These are phyloP conservation scores for Kickxella alabastrina DNA, from an alignment of 192 early-diverging fungal genomes.

Conservation along the genomic window DNA sequence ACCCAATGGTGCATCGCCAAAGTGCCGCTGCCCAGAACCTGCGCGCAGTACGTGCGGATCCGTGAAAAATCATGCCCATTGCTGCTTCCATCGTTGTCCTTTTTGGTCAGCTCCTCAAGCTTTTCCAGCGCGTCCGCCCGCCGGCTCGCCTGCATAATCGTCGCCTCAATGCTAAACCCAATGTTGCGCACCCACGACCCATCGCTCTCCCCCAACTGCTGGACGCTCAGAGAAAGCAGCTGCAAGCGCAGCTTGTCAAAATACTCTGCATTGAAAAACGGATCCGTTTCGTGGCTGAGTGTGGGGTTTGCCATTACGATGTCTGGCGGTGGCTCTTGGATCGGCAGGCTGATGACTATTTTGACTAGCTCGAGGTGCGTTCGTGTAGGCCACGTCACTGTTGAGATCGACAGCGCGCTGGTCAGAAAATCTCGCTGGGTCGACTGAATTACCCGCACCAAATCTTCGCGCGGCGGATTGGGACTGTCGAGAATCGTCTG, in stretches of 20 bases:
- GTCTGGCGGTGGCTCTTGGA: slow-evolving; percentile 19
- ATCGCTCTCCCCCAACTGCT: slow-evolving; percentile 23
- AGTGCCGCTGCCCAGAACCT: slow-evolving; percentile 31
- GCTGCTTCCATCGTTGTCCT: neutral
- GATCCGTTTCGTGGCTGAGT: slow-evolving; percentile 30
- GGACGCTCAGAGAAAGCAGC: slow-evolving; percentile 18
- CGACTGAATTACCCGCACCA: slow-evolving; percentile 35
- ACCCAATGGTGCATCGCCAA: slow-evolving; percentile 27
- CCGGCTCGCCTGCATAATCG: slow-evolving; percentile 36
- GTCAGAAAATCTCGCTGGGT: slow-evolving; percentile 41
- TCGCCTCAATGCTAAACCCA: slow-evolving; percentile 48
- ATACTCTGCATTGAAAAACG: slow-evolving; percentile 40
- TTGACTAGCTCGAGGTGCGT: slow-evolving; percentile 52
- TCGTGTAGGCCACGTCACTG: slow-evolving; percentile 36
- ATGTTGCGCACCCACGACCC: slow-evolving; percentile 44
- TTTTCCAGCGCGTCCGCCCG: slow-evolving; percentile 34
- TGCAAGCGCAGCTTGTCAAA: slow-evolving; percentile 35
- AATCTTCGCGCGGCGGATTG: slow-evolving; percentile 32
- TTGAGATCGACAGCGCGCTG: slow-evolving; percentile 32
- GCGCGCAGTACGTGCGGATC: slow-evolving; percentile 29
- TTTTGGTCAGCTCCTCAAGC: slow-evolving; percentile 26
- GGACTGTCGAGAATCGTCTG: slow-evolving; percentile 46
- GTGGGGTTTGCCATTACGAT: slow-evolving; percentile 18
- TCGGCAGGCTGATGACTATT: slow-evolving; percentile 28
- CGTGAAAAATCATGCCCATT: slow-evolving; percentile 14